Base-by-base conservation (phyloP, 306 rosid species). In the Astragalus membranaceus region DNA sequence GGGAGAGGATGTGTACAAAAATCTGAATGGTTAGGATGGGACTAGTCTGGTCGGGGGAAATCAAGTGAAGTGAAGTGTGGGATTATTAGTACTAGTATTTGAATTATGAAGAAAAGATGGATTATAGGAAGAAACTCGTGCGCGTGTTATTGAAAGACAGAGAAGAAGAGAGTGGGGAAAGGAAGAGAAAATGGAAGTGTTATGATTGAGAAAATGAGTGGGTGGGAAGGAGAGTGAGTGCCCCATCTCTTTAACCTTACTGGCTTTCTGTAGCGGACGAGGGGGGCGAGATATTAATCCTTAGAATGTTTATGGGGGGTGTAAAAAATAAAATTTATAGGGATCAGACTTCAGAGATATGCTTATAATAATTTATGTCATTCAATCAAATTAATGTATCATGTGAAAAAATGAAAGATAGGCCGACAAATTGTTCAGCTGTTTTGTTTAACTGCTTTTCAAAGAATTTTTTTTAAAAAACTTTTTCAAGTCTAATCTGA, bases 141-240 rank as follows among this genome's bases (percentile, higher is more conserved):
- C 68, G 83, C 78, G 83, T 55, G 84, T 44, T 29, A 13, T 66
- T 30, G 73, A 65, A 17, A 69, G 63, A 49, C 56, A 59, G 1
- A 8, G 64, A 11, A 70, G 77, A 32, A 23, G 85, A 72, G 85
- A 75, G 83, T 69, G 86, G 74, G 78, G 75, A 29, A 64, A 39
- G 49, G 69, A 67, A 39, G 59, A 15, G 67, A 6, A 35, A 32
- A n/a, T 41, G 16, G 29, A 37, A 13, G 85, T 39, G 85, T 80
- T 77, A 87, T 90, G 97, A 94, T 90, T 88, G 90, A 85, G 80
- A 76, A 88, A 93, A 90, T 87, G 94, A 94, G 97, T 94, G 98
- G 97, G 96, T 87, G 89, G 91, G 87, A 26, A 26, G 30, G 30
- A 26, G 30, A 26, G 30, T 26, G 30, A 94, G 81, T 74, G 88